Evolutionary conservation across 768 basidiomycete species (phyloP), one percentile per base, ranked within the genome.

Genomic region (Melanogaster broomeanus): DNA sequence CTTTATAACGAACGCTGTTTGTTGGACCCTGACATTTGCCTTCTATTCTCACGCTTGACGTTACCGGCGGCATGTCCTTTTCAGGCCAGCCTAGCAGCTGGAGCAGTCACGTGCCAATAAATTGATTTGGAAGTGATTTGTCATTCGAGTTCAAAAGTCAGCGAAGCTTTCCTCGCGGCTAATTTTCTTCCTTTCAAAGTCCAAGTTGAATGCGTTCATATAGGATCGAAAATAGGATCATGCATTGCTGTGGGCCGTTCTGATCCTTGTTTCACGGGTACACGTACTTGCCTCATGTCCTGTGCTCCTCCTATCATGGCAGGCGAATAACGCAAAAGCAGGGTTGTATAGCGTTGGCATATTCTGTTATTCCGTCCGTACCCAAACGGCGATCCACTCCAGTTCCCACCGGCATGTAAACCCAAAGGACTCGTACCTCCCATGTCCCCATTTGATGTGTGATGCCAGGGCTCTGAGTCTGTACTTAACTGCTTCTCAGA

Each of bases 11-110:
- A 65, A 63, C 60, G 57, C 61, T 69, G 44, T 63, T 47, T 31
- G 57, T 69, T 60, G 65, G 67, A 59, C 67, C 69, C 67, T 69
- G 65, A 46, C 67, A 55, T 58, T 61, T 44, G 46, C 53, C 57
- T 65, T 65, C 58, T 61, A 66, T 68, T 69, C 67, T 58, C 67
- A 69, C 67, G 69, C 58, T 59, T 65, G 67, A 53, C 65, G 56
- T 60, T 71, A 53, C 67, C 67, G 67, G 63, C 67, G 67, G 67
- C 48, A 69, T 59, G 49, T 69, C 63, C 56, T 56, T 58, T 63
- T 67, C 41, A 16, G 61, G 62, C 4, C 12, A 21, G 39, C 21
- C 59, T 31, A 45, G 57, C 59, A 63, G 60, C 15, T 45, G 44
- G 53, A 65, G 65, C 67, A 34, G 47, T 59, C 69, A 69, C 69